phyloP scores from a whole-genome alignment of 192 early-diverging fungal genomes.

The Piromyces finnis region DNA sequence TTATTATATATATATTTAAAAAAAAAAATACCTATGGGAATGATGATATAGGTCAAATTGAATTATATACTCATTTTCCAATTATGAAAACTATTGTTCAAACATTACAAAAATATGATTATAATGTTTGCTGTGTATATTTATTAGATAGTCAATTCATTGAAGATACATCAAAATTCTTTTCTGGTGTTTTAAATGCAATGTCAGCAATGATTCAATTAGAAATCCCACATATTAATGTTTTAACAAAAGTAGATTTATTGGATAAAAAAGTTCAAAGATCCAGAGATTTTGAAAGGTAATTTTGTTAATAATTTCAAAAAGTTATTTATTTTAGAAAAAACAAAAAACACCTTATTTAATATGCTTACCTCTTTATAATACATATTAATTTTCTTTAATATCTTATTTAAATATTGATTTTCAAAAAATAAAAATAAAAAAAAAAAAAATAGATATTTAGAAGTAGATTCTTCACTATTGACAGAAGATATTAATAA shows the following conservation, averaged over 20 bases:
- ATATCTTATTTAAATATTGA: too few relatives aligned
- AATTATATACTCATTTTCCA: slow-evolving; percentile 94
- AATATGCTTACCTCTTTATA: too few relatives aligned
- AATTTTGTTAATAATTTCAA: slow-evolving; percentile 4
- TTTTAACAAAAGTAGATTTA: slow-evolving; percentile 95
- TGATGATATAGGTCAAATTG: slow-evolving; percentile 64
- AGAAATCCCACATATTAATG: slow-evolving; percentile 96
- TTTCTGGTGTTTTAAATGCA: slow-evolving; percentile 87
- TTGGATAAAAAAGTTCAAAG: slow-evolving; percentile 20
- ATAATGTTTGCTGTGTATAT: slow-evolving; percentile 85
- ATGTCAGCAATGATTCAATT: slow-evolving; percentile 90
- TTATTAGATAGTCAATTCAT: slow-evolving; percentile 86
- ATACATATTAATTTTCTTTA: too few relatives aligned
- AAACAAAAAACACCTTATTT: too few relatives aligned
- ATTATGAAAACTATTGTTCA: slow-evolving; percentile 76
- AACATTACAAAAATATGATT: slow-evolving; percentile 45
- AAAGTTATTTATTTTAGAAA: too few relatives aligned
- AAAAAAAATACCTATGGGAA: too few relatives aligned
- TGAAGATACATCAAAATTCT: slow-evolving; percentile 89
- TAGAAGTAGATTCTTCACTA: slow-evolving; percentile 77
- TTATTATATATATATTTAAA: too few relatives aligned
- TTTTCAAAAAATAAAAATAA: too few relatives aligned
- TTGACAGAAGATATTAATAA: slow-evolving; percentile 66
- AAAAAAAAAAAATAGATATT: slow-evolving; percentile 52
- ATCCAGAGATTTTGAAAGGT: slow-evolving; percentile 16